Evolutionary conservation across 768 basidiomycete genomes (phyloP).

Genomic region (Amylocystis lapponica): DNA sequence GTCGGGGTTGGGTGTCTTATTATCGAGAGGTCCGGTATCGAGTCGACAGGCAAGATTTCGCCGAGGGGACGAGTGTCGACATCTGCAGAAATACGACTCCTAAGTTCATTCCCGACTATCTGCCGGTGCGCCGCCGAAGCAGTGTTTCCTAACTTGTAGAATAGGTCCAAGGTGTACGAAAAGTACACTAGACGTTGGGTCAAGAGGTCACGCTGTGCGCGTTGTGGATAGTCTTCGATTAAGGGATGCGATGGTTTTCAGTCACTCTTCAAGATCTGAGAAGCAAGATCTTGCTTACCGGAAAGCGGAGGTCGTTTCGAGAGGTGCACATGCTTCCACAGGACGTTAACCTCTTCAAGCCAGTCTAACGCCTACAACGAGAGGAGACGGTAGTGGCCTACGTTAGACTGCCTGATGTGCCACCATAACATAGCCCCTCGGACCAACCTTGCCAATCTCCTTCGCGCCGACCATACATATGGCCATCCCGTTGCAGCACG

Average conservation of each 20-base stretch:
- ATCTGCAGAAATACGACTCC: slow-evolving; percentile 1
- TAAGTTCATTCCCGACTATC: slow-evolving; percentile 7
- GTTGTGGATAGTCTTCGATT: slow-evolving; percentile 21
- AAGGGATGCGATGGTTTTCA: no score
- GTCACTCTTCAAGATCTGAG: background rate
- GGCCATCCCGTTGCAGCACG: slow-evolving; percentile 11
- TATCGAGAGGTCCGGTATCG: background rate
- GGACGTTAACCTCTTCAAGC: slow-evolving; percentile 23
- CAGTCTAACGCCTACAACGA: slow-evolving; percentile 29
- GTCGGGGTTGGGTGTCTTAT: slow-evolving; percentile 12
- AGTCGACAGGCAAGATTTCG: background rate
- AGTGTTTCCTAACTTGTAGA: slow-evolving; percentile 30
- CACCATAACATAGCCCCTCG: background rate
- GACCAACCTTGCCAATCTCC: slow-evolving; percentile 7
- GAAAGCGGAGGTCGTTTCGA: slow-evolving; percentile 1
- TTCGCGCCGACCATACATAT: slow-evolving; percentile 2
- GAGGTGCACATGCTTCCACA: slow-evolving; percentile 20
- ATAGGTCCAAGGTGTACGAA: slow-evolving; percentile 20
- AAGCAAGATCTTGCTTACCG: no score
- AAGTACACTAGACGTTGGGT: slow-evolving; percentile 21
- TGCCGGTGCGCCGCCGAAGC: slow-evolving; percentile 25
- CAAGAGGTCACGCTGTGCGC: slow-evolving; percentile 20
- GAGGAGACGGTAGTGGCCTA: no score
- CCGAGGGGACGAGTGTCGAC: slow-evolving; percentile 3
- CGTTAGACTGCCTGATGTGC: background rate